Evolutionary conservation across 2,329 filamentous ascomycete species (phyloP), one percentile per base, ranked within the genome.

Genomic region (Tolypocladium cylindrosporum): DNA sequence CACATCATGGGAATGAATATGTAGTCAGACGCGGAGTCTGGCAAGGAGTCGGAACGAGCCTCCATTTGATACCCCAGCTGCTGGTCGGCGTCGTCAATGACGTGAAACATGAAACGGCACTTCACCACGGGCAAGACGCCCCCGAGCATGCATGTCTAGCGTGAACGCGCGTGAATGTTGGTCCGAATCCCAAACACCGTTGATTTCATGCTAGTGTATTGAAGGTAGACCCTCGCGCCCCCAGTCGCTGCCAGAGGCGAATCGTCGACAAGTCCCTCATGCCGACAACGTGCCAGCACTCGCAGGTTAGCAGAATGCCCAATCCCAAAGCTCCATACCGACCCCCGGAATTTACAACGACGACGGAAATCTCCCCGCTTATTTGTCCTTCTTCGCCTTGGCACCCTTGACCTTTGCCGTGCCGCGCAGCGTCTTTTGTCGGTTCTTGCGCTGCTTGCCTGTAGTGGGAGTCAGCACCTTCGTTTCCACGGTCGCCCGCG

Each of bases 381-480:
- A 91, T 85, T 89, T 87, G 80, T 90, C 90, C 89, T 97, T 96
- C 87, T 95, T 94, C 79, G 89, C 85, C 83, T 87, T 86, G 76
- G 87, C 88, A 78, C 91, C 91, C 90, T 97, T 97, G 84, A 87
- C 87, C 91, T 99, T 99, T 74, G 91, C 93, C 72, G 91, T 96
- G 77, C 94, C 94, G 71, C 94, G 90, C 79, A 97, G 89, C 76
- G 93, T 94, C 91, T 99, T 97, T 81, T 90, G 87, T 79, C 93
- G 87, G 90, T 99, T 99, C 91, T 99, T 99, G 84, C 94, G 90
- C 84, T 97, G 94, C 86, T 99, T 99, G 88, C 93, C 93, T 97
- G 80, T 83, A 69, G 60, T 60, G 27, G 54, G 57, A 61, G 64
- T 70, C 59, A 70, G 67, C 43, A 37, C 19, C 11, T 10, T 10